Evolutionary conservation across 768 basidiomycete species (phyloP).

Genomic region (Amanita molliuscula): DNA sequence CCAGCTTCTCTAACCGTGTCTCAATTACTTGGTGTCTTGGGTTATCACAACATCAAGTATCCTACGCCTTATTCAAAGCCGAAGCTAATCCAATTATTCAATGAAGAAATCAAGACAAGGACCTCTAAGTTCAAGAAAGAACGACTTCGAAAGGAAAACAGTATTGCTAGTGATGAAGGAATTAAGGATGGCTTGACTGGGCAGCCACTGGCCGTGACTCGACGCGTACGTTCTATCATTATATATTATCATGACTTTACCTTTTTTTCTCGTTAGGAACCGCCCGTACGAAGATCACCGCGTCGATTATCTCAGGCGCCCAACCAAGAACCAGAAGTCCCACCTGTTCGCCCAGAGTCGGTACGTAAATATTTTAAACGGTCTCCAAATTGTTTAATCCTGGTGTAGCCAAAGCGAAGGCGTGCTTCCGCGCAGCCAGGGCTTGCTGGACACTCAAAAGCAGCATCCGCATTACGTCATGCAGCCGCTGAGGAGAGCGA

Average conservation of each 20-base stretch:
- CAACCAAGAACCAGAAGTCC: conserved; percentile 25
- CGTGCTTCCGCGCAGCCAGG: conserved; percentile 72
- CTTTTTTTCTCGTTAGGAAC: conserved; percentile 11
- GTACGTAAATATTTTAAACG: conserved; percentile 28
- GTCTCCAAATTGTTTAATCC: conserved; percentile 9
- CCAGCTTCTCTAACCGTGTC: conserved; percentile 64
- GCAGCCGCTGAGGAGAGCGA: conserved; percentile 65
- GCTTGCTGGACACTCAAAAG: conserved; percentile 38
- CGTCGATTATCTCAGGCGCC: conserved; percentile 54
- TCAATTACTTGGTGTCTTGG: conserved; percentile 71
- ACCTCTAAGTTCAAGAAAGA: conserved; percentile 51
- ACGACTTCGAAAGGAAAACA: conserved; percentile 53
- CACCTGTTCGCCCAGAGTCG: conserved; percentile 39
- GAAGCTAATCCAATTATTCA: conserved; percentile 69
- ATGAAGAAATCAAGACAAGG: conserved; percentile 61
- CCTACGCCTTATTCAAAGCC: conserved; percentile 70
- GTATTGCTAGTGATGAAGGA: conserved; percentile 70
- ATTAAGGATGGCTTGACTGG: conserved; percentile 81
- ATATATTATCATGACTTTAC: background rate
- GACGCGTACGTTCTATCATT: conserved; percentile 26
- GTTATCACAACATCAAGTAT: conserved; percentile 66
- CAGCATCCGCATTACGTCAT: conserved; percentile 27
- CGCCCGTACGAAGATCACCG: conserved; percentile 43
- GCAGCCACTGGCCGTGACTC: conserved; percentile 39
- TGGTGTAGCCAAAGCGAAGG: conserved; percentile 58